Evolutionary conservation across 768 basidiomycete genomes (phyloP), one percentile per base, ranked within the genome.

Genomic region (Chlorophyllum brunneum): DNA sequence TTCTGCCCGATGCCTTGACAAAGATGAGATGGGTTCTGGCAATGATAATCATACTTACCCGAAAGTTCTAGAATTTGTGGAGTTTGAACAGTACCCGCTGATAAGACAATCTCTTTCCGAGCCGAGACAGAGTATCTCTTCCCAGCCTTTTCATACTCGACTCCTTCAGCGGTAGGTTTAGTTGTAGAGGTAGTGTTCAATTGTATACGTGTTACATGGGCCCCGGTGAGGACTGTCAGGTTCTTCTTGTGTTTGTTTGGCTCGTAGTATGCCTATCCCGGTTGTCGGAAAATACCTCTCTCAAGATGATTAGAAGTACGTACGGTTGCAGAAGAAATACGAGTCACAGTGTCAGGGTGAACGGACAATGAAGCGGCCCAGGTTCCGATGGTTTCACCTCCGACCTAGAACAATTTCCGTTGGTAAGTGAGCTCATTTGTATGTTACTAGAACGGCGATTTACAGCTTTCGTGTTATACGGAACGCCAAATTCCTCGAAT

Each of bases 101-200:
- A 73, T 3, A 82, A 46, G 51, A 83, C 76, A 34, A 81, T 77
- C 47, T 82, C 80, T 22, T 68, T 66, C 4, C 71, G 65, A 0
- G 77, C 80, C 18, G 55, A 59, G 2, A 73, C 77, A 3, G 61
- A 65, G 57, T 73, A 74, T 5, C 23, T 59, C 55, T 27, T 20
- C 20, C 30, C 49, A 23, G 33, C 42, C 69, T 62, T 15, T 67
- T 70, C 2, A 64, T 62, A 29, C 65, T 56, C 66, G 16, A 67
- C 68, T 26, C 63, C 66, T 3, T 76, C 62, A 54, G 71, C 67
- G 18, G 68, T 70, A 49, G 77, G 80, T 48, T 74, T 61, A 33
- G 79, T 71, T 5, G 76, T 76, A 5, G 70, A 65, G 2, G 75
- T 75, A 0, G 8, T 31, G 8, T 63, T 70, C 15, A 76, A 57